These are phyloP conservation scores for Malus asiatica DNA, from an alignment of 306 rosid species.

Conservation along the genomic window DNA sequence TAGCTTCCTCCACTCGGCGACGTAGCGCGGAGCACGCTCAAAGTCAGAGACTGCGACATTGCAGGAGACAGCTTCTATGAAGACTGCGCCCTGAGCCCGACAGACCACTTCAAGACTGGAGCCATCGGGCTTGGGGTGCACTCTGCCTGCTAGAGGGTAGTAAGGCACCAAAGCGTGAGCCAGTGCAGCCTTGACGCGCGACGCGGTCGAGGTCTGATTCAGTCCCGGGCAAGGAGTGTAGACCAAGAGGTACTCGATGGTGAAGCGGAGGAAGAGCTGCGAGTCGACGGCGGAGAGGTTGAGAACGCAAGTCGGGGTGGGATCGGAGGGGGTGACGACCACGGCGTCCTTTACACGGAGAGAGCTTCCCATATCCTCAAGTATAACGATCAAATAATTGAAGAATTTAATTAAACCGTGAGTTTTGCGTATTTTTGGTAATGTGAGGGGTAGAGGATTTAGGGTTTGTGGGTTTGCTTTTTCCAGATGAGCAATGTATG, in stretches of 20 bases:
- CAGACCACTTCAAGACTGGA: conserved; percentile 59
- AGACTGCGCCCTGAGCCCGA: conserved; percentile 62
- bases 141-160: conserved; percentile 67
- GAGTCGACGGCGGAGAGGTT: conserved; percentile 71
- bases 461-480: background rate
- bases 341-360: conserved; percentile 50
- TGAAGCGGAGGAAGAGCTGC: conserved; percentile 86
- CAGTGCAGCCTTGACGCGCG: conserved; percentile 49
- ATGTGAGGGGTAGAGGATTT: background rate
- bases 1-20: conserved; percentile 55
- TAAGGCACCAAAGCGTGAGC: conserved; percentile 57
- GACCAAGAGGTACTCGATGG: conserved; percentile 62
- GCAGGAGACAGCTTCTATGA: conserved; percentile 60
- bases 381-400: background rate
- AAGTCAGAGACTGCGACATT: conserved; percentile 30
- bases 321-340: conserved; percentile 54
- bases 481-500: background rate
- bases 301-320: conserved; percentile 51
- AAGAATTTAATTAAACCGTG: background rate
- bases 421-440: background rate
- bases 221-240: conserved; percentile 31
- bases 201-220: conserved; percentile 17
- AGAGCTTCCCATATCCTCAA: conserved; percentile 39
- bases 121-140: conserved; percentile 28
- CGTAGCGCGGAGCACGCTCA: conserved; percentile 46